A percentile compares a stretch with the other conserved stretches of the same genome.
Conservation (phyloP, 495 filamentous ascomycete genomes). For the Tuber calosporum region DNA sequence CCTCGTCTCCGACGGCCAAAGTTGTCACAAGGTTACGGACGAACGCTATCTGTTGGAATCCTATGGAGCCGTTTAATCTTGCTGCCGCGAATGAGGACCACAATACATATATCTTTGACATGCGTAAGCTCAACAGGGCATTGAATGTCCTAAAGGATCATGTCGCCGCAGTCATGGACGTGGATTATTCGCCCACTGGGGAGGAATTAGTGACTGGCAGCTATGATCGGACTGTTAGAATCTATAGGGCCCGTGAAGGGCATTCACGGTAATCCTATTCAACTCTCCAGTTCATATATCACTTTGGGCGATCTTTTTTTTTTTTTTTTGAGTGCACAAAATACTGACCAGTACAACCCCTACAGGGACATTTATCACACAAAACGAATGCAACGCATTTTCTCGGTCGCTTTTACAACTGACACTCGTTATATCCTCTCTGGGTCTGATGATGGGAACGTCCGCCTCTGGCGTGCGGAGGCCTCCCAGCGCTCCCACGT, state of each 20-base stretch:
- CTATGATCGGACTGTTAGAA: conserved; percentile 72
- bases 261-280: conserved; percentile 51
- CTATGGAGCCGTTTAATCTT: conserved; percentile 91
- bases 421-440: conserved; percentile 82
- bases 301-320: background rate
- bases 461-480: conserved; percentile 83
- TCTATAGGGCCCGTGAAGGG: conserved; percentile 73
- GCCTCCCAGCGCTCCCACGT: conserved; percentile 80
- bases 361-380: conserved; percentile 88
- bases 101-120: conserved; percentile 77
- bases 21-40: conserved; percentile 69
- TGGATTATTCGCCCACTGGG: conserved; percentile 90
- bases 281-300: background rate
- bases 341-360: background rate
- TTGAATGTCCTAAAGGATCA: conserved; percentile 93
- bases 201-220: conserved; percentile 86
- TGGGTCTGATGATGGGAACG: conserved; percentile 86
- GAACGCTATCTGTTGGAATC: conserved; percentile 88
- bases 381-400: conserved; percentile 95
- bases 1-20: conserved; percentile 71
- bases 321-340: background rate
- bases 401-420: conserved; percentile 73
- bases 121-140: conserved; percentile 73
- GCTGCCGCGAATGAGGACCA: conserved; percentile 74
- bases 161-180: conserved; percentile 92